Percentiles rank a stretch among this genome's conserved stretches.
These are phyloP conservation scores for Mitragyna speciosa DNA, from an alignment of 257 asterid genomes.

Conservation along the genomic window DNA sequence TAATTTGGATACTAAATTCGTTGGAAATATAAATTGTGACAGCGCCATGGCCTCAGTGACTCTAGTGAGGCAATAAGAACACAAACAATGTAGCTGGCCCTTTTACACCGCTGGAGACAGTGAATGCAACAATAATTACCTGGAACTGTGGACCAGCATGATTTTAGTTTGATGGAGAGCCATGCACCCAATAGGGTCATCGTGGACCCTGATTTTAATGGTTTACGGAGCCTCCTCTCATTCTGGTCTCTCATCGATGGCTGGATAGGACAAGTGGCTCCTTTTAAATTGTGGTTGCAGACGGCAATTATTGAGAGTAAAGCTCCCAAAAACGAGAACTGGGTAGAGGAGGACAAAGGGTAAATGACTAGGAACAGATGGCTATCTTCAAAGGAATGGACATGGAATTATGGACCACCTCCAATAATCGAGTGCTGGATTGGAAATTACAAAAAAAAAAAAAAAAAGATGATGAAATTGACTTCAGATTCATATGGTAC, in stretches of 20 bases:
- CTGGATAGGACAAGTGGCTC: slow-evolving; percentile 24
- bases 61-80: neutral
- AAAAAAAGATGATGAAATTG: neutral
- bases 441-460: neutral
- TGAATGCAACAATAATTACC: neutral
- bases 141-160: neutral
- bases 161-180: slow-evolving; percentile 7
- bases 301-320: slow-evolving; percentile 23
- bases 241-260: neutral
- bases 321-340: neutral
- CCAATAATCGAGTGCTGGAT: slow-evolving; percentile 15
- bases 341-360: neutral
- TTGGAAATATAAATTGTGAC: no score
- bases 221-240: neutral
- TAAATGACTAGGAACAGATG: slow-evolving; percentile 5
- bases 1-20: no score
- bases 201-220: slow-evolving; percentile 15
- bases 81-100: neutral
- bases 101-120: slow-evolving; percentile 25
- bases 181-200: neutral
- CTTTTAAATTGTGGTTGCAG: slow-evolving; percentile 30
- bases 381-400: neutral
- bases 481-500: neutral
- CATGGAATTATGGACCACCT: slow-evolving; percentile 9
- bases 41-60: no score